Percentiles rank a stretch among this genome's conserved stretches.
Evolutionary conservation across 306 rosid species (phyloP).

Genomic region (Dryas alaskensis): DNA sequence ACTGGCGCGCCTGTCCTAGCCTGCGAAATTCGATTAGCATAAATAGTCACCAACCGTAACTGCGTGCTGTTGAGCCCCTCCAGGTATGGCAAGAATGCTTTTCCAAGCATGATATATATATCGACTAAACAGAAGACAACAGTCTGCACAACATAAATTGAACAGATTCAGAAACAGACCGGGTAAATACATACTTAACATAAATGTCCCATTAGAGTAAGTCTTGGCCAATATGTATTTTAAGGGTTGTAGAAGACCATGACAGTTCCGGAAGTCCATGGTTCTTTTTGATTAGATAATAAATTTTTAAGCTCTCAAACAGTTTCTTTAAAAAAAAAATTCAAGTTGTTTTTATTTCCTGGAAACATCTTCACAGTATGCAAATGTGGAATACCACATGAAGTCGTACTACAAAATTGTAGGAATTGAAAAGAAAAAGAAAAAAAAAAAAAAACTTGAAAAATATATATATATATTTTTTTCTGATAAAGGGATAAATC

Average conservation of each 20-base stretch:
- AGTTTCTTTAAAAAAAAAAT: no score
- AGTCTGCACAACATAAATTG: constrained; percentile 56
- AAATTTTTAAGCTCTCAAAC: no score
- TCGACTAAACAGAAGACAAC: constrained; percentile 99
- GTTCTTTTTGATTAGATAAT: no score
- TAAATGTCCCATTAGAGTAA: neutral
- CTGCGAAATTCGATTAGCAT: constrained; percentile 96
- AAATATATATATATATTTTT: no score
- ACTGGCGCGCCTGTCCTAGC: constrained; percentile 78
- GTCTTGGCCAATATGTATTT: neutral
- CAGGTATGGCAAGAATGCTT: constrained; percentile 88
- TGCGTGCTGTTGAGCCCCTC: constrained; percentile 94
- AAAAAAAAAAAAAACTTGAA: neutral
- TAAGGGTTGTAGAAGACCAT: neutral
- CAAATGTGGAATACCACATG: neutral
- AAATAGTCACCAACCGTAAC: constrained; percentile 88
- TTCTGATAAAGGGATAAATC: no score
- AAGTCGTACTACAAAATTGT: neutral
- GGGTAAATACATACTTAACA: neutral
- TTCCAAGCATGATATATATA: constrained; percentile 96
- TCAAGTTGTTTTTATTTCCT: neutral
- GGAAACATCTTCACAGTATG: neutral
- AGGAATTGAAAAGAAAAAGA: neutral
- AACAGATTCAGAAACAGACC: neutral
- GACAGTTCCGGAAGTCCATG: neutral